Evolutionary conservation across 1,284 basidiomycete genomes (phyloP), one percentile per base, ranked within the genome.

Genomic region (Ganoderma boninense): DNA sequence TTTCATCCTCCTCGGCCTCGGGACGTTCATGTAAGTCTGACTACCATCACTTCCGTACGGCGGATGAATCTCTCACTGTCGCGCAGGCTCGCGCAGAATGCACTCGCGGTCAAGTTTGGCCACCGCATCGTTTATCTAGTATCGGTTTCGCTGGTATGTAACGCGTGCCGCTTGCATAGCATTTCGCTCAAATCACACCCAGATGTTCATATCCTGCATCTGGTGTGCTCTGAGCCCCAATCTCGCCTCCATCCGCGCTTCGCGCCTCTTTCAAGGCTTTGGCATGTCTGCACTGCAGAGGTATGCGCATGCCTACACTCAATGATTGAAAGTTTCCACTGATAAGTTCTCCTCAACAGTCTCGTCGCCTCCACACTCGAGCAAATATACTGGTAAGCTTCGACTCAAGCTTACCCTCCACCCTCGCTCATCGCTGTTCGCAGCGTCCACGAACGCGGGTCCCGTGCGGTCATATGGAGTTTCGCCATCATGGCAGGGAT

Each of bases 121-220:
- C 82, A 85, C 62, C 74, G 85, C 20, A 84, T 85, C 52, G 84
- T 86, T 6, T 86, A 84, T 70, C 72, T 86, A 54, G 67, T 76
- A 26, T 84, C 83, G 11, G 82, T 84, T 0, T 78, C 79, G 2
- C 61, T 85, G 74, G 83, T 85, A 62, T 38, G 78, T 3, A n/a
- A 11, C 67, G 18, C 29, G 14, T 1, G 2, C 46, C 43, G 67
- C 14, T 11, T 23, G 1, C 40, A 29, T 18, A 7, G 10, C 4
- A 8, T 8, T 3, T 57, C 4, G 56, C 26, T 57, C 16, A 29
- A 42, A 40, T 11, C 13, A 38, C 20, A 2, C 13, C 5, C 40
- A 84, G 83, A 84, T 85, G 83, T 85, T 86, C 74, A 79, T 85
- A 32, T 80, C 81, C 0, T 84, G 83, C 66, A 84, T 86, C 44